Evolutionary conservation across 2,329 filamentous ascomycete species (phyloP), one percentile per base, ranked within the genome.

Genomic region (Penicillium vulpinum): DNA sequence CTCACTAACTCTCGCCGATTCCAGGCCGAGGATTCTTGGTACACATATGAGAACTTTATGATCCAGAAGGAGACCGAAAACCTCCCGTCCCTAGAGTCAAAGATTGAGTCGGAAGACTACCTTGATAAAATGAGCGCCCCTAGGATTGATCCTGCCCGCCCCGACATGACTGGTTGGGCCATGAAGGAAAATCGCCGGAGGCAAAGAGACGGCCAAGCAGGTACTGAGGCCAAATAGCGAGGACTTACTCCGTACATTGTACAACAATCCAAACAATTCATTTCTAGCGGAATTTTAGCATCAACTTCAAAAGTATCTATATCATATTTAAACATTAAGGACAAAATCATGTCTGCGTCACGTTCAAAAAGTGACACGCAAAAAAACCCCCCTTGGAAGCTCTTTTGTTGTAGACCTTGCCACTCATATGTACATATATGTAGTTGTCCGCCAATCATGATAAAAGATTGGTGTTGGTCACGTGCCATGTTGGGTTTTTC

Each of bases 31-130:
- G 83, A 85, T 56, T 87, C 91, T 4, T 96, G 90, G 85, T 83
- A 85, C 29, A 82, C 87, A 31, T 96, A 92, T 73, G 83, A 88
- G 56, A 85, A 89, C 63, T 88, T 86, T 61, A 83, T 96, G 61
- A 88, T 90, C 62, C 78, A 76, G 47, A 70, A 78, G 40, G 73
- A 80, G 11, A 64, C 76, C 3, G 73, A 75, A 9, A 70, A 70
- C 2, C 77, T 79, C 2, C 75, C 79, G 4, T 76, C 78, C 51
- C 73, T 89, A 21, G 75, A 80, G 56, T 83, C 84, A 33, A 75
- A 75, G 7, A 81, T 88, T 67, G 78, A 78, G 56, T 81, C 85
- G 60, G 80, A 82, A 52, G 77, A 84, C 49, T 89, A 86, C 70
- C 73, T 89, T 47, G 85, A 88, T 70, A 78, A 77, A 9, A 85